These are phyloP conservation scores for Monilinia aucupariae DNA, from an alignment of 2,329 filamentous ascomycete genomes.

Conservation along the genomic window DNA sequence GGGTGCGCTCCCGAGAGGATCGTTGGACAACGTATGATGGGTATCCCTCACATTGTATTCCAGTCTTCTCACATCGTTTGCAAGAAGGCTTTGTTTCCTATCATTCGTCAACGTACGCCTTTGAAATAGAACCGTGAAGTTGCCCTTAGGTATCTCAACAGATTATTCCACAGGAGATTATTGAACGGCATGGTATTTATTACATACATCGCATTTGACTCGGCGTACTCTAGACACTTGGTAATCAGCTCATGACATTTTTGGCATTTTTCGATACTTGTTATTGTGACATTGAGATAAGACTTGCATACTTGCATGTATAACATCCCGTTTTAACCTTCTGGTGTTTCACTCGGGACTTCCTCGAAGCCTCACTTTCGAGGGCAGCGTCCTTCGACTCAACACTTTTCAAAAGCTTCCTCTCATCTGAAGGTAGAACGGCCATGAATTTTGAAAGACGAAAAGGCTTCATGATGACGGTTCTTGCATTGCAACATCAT, in stretches of 20 bases:
- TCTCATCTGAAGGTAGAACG: background rate
- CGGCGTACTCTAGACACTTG: background rate
- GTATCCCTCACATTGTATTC: constrained; percentile 24
- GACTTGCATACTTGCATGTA: constrained; percentile 14
- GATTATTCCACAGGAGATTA: background rate
- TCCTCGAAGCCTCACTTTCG: background rate
- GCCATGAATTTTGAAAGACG: constrained; percentile 10
- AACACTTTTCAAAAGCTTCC: background rate
- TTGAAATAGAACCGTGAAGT: background rate
- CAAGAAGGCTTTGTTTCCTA: constrained; percentile 25
- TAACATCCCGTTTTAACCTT: constrained; percentile 14
- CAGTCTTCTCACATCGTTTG: constrained; percentile 19
- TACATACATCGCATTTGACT: constrained; percentile 16
- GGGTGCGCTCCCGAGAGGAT: background rate
- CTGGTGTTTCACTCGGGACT: constrained; percentile 3
- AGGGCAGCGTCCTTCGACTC: background rate
- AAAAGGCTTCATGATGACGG: constrained; percentile 10
- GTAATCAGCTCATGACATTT: constrained; percentile 8
- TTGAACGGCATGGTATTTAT: no score
- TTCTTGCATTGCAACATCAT: constrained; percentile 5
- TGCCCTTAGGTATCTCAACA: background rate
- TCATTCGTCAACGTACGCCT: background rate
- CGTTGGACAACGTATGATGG: background rate
- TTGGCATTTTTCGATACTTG: background rate
- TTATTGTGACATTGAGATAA: background rate